Base-by-base conservation (phyloP, 495 filamentous ascomycete species). In the Penicillium parvum region DNA sequence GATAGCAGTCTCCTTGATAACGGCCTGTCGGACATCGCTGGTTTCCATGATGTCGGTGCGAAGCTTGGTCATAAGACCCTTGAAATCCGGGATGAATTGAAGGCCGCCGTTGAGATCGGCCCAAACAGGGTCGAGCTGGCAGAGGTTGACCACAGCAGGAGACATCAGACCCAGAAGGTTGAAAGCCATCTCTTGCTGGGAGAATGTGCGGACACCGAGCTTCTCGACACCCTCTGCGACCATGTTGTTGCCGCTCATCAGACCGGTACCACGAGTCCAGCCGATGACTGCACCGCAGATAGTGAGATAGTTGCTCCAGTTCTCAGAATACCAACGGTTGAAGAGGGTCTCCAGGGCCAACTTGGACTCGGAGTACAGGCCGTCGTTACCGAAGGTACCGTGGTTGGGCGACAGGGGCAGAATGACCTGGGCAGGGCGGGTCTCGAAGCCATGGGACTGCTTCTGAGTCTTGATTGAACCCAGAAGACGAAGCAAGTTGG, bases 101-200 rank as follows among this genome's bases (percentile, higher is more conserved):
- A 99, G 81, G 43, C 91, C 92, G 50, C 92, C 92, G 66, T 97
- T 99, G 21, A 99, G 76, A 69, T 99, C 92, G 37, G 94, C 92
- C 65, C 86, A 96, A 42, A 99, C 88, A 4, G 92, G 92, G 60
- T 99, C 90, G 20, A 79, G 74, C 67, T 99, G 92, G 74, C 94
- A 97, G 21, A 99, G 79, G 57, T 97, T 90, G 53, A 95, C 90
- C 47, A 99, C 86, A 17, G 83, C 78, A 7, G 92, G 89, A 4
- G 91, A 81, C 92, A 99, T 96, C 34, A 99, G 81, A 42, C 92
- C 91, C 26, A 99, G 82, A 40, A 99, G 70, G 65, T 97, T 99
- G 77, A 99, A 97, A 3, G 92, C 92, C 92, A 99, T 99, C 67
- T 99, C 92, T 55, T 94, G 88, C 71, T 97, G 94, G 12, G 91